Conservation (phyloP, 163 green algal species). For the Picocystis sp. region DNA sequence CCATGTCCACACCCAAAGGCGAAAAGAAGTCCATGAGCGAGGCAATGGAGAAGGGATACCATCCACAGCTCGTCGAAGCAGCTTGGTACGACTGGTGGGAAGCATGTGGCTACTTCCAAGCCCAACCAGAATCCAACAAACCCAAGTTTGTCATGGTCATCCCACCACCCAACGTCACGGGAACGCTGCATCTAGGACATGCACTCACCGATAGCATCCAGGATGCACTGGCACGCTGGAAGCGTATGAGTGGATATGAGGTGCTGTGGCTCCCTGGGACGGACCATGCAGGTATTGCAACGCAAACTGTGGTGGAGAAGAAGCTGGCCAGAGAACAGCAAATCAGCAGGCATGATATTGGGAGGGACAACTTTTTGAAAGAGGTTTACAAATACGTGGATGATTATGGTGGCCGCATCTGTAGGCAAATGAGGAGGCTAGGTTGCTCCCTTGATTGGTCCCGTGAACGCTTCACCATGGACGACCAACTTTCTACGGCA, state of each 20-base stretch:
- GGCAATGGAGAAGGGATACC: constrained; percentile 72
- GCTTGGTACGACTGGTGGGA: constrained; percentile 69
- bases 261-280: constrained; percentile 87
- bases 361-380: constrained; percentile 76
- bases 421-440: constrained; percentile 66
- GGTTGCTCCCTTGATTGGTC: constrained; percentile 79
- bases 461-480: constrained; percentile 86
- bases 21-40: constrained; percentile 57
- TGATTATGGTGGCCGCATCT: constrained; percentile 73
- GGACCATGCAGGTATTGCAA: constrained; percentile 96
- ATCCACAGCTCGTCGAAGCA: constrained; percentile 63
- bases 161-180: constrained; percentile 94
- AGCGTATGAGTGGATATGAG: constrained; percentile 85
- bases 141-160: constrained; percentile 81
- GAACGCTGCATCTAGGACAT: constrained; percentile 90
- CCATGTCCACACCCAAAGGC: constrained; percentile 44
- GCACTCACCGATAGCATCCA: constrained; percentile 83
- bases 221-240: constrained; percentile 82
- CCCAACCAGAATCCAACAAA: constrained; percentile 20
- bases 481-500: constrained; percentile 60
- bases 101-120: constrained; percentile 32
- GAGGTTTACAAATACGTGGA: constrained; percentile 53
- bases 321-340: constrained; percentile 59
- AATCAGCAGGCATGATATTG: constrained; percentile 79
- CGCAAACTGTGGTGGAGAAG: constrained; percentile 93